phyloP scores from a whole-genome alignment of 2,329 filamentous ascomycete species.

The Diaporthe eres region DNA sequence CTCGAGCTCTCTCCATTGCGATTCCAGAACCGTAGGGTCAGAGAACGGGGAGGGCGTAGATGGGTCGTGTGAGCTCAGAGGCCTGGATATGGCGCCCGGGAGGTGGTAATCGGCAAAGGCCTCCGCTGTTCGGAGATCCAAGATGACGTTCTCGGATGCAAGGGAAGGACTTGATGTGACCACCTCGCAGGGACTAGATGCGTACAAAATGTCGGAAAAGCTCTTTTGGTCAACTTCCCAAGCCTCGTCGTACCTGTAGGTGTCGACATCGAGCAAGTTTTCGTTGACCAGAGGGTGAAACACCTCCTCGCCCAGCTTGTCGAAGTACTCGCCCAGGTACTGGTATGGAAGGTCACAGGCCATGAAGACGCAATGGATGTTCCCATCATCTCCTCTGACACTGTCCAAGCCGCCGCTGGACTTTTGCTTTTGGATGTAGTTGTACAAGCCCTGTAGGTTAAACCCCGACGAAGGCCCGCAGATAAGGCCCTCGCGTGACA shows the following conservation, averaged over 20 bases:
- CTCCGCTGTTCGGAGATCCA: neutral
- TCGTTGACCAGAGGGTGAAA: neutral
- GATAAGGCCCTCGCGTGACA: conserved; percentile 1
- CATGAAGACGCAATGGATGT: conserved; percentile 8
- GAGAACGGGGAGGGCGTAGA: neutral
- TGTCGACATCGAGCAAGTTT: neutral
- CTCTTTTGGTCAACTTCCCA: neutral
- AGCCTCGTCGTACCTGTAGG: neutral
- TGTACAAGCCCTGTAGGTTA: conserved; percentile 13
- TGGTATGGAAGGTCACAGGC: neutral
- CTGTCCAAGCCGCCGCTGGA: neutral
- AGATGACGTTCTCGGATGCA: neutral
- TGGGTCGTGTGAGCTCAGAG: neutral
- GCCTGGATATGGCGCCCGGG: neutral
- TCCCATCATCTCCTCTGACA: neutral
- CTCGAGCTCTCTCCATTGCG: neutral
- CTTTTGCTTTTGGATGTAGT: neutral
- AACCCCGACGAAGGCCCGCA: conserved; percentile 1
- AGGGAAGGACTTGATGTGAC: neutral
- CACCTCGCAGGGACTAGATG: neutral
- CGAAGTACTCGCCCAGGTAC: conserved; percentile 5
- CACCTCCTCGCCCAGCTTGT: neutral
- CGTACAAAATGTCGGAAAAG: neutral
- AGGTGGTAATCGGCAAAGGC: neutral
- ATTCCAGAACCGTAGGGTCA: neutral